Percentiles rank a stretch among this genome's conserved stretches.
Conservation (phyloP, 2,329 filamentous ascomycete species). For the Fusarium sp. region DNA sequence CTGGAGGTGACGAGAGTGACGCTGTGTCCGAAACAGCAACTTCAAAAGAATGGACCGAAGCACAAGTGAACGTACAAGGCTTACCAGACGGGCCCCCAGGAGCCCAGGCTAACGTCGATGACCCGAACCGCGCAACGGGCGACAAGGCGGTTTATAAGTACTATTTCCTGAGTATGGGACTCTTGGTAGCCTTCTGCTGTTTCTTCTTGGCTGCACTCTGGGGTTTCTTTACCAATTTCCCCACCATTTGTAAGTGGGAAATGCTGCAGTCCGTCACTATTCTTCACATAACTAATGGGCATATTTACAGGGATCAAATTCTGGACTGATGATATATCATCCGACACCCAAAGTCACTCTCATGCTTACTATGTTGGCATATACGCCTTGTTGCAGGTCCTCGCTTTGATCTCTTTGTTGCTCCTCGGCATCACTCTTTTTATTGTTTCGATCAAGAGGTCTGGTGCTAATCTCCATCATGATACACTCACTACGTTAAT, state of each 20-base stretch:
- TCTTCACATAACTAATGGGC: not conserved
- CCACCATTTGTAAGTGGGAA: not conserved
- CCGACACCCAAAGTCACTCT: not conserved
- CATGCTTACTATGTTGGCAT: constrained; percentile 45
- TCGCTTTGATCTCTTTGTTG: constrained; percentile 31
- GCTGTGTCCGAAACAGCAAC: accelerated
- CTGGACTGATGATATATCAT: constrained; percentile 48
- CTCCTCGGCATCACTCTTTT: constrained; percentile 25
- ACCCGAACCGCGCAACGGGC: constrained; percentile 40
- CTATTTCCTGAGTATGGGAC: constrained; percentile 45
- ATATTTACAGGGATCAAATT: constrained; percentile 48
- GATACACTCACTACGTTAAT: constrained; percentile 46
- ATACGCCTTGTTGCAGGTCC: constrained; percentile 39
- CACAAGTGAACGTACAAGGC: constrained; percentile 14
- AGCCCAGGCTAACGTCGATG: constrained; percentile 20
- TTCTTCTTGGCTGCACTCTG: constrained; percentile 43
- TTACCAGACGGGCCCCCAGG: not conserved
- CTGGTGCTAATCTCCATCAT: constrained; percentile 47
- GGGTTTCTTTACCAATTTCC: constrained; percentile 42
- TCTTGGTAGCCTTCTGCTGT: constrained; percentile 33
- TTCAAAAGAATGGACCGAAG: not conserved
- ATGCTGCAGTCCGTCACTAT: not conserved
- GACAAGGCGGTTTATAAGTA: constrained; percentile 48
- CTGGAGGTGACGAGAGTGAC: not conserved
- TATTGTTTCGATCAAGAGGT: constrained; percentile 41